Percentiles rank a stretch among this genome's conserved stretches.
These are phyloP conservation scores for Fermentozyma sake DNA, from an alignment of 1,139 yeast species.

Conservation along the genomic window DNA sequence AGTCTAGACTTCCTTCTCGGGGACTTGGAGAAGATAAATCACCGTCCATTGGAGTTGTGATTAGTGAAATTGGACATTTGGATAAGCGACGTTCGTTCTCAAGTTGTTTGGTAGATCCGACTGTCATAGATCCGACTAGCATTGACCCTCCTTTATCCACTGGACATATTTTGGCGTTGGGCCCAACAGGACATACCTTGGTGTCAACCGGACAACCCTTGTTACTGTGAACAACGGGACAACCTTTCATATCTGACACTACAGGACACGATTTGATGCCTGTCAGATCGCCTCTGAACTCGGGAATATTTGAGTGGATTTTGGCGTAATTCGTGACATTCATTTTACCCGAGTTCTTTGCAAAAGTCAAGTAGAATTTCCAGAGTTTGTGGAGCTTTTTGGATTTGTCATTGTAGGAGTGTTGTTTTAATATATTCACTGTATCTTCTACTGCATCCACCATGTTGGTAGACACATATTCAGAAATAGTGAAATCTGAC, in stretches of 20 bases:
- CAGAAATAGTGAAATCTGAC: too few species aligned
- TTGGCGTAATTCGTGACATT: slow-evolving; percentile 28
- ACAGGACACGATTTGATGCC: slow-evolving; percentile 10
- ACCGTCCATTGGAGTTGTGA: slow-evolving; percentile 22
- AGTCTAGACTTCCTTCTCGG: slow-evolving; percentile 1
- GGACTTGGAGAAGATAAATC: slow-evolving; percentile 3
- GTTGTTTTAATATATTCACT: slow-evolving; percentile 15
- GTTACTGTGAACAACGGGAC: too few species aligned
- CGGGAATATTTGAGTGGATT: slow-evolving; percentile 33
- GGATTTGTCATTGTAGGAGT: slow-evolving; percentile 18
- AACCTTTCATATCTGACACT: slow-evolving; percentile 10
- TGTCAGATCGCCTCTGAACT: slow-evolving; percentile 13
- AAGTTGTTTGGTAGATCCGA: too few species aligned
- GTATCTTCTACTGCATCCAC: slow-evolving; percentile 18
- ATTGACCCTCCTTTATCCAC: too few species aligned
- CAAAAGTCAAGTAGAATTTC: slow-evolving; percentile 38
- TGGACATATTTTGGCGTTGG: slow-evolving; percentile 1
- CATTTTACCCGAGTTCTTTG: slow-evolving; percentile 27
- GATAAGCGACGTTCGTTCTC: slow-evolving; percentile 9
- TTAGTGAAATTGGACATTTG: slow-evolving; percentile 30
- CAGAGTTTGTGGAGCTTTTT: slow-evolving; percentile 33
- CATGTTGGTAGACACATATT: slow-evolving; percentile 15
- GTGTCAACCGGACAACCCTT: background rate
- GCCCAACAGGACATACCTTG: slow-evolving; percentile 1
- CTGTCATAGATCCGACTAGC: too few species aligned